phyloP scores from a whole-genome alignment of 2,329 filamentous ascomycete species.

The Fusarium sororula region DNA sequence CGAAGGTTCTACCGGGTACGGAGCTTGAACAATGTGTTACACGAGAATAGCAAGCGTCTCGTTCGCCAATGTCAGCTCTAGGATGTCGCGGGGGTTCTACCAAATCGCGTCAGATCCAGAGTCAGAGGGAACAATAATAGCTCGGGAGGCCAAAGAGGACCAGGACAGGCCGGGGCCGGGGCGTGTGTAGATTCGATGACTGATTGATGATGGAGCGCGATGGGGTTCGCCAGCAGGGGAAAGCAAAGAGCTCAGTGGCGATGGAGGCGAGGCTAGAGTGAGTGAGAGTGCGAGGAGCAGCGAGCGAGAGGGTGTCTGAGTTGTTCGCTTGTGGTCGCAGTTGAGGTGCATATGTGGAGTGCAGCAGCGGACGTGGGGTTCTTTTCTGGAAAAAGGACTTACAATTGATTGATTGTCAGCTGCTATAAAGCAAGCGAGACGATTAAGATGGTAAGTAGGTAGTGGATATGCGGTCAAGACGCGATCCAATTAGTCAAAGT shows the following conservation, averaged over 20 bases:
- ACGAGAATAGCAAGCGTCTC: slow-evolving; percentile 40
- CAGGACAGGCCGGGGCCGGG: slow-evolving; percentile 14
- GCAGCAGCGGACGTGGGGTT: slow-evolving; percentile 49
- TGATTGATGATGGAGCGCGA: slow-evolving; percentile 18
- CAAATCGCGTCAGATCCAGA: slow-evolving; percentile 42
- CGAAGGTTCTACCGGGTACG: slow-evolving; percentile 30
- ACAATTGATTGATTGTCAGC: slow-evolving; percentile 6
- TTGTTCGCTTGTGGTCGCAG: slow-evolving; percentile 44
- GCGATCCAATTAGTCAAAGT: slow-evolving; percentile 2
- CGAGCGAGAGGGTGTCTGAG: slow-evolving; percentile 45
- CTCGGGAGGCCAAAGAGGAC: slow-evolving; percentile 7
- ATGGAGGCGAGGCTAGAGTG: slow-evolving; percentile 17
- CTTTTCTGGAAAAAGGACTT: slow-evolving; percentile 42
- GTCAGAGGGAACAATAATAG: slow-evolving; percentile 7
- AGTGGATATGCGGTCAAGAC: slow-evolving; percentile 22
- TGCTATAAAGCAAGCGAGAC: slow-evolving; percentile 15
- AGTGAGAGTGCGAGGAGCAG: slow-evolving; percentile 17
- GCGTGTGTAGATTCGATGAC: slow-evolving; percentile 20
- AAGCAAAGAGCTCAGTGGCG: slow-evolving; percentile 7
- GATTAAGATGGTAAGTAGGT: slow-evolving; percentile 16
- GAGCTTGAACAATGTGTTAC: slow-evolving; percentile 38
- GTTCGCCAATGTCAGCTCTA: slow-evolving; percentile 39
- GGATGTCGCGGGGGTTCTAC: slow-evolving; percentile 29
- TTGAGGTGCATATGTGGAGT: slow-evolving; percentile 45
- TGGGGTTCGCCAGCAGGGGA: slow-evolving; percentile 30